Conservation (phyloP, 1,139 yeast genomes). For the Groenewaldozyma sp. region DNA sequence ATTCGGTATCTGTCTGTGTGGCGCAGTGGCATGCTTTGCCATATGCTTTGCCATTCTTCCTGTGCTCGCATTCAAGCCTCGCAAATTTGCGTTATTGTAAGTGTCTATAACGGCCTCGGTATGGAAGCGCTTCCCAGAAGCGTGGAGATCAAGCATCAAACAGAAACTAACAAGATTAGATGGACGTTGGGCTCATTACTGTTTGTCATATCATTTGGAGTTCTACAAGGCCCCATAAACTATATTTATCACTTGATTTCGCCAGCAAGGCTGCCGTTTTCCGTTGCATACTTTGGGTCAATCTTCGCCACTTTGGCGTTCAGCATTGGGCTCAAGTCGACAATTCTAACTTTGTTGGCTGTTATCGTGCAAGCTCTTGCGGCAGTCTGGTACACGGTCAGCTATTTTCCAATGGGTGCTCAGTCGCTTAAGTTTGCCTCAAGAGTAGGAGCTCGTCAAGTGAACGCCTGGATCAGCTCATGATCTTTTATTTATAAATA, state of each 20-base stretch:
- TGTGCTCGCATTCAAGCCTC: constrained; percentile 78
- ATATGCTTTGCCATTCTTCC: constrained; percentile 81
- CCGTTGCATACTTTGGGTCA: constrained; percentile 67
- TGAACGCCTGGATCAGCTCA: constrained; percentile 35
- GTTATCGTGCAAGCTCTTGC: constrained; percentile 75
- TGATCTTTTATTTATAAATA: too few relatives aligned
- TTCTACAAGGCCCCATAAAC: constrained; percentile 82
- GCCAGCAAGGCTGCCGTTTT: constrained; percentile 67
- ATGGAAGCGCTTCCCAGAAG: too few relatives aligned
- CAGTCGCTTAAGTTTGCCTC: constrained; percentile 78
- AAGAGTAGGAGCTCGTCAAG: constrained; percentile 67
- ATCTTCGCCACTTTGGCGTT: constrained; percentile 58
- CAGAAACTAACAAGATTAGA: constrained; percentile 8
- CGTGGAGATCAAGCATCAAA: too few relatives aligned
- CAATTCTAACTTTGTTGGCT: constrained; percentile 66
- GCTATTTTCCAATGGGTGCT: constrained; percentile 95
- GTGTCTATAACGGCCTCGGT: constrained; percentile 4
- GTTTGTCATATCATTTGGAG: constrained; percentile 83
- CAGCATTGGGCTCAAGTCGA: constrained; percentile 47
- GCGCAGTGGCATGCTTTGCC: constrained; percentile 70
- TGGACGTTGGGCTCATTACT: constrained; percentile 91
- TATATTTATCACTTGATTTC: constrained; percentile 69
- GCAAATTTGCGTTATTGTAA: constrained; percentile 62
- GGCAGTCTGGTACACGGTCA: constrained; percentile 76
- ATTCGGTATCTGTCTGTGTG: constrained; percentile 66